Evolutionary conservation across 805 yeast genomes (phyloP).

Genomic region (Ogataea siamensis): DNA sequence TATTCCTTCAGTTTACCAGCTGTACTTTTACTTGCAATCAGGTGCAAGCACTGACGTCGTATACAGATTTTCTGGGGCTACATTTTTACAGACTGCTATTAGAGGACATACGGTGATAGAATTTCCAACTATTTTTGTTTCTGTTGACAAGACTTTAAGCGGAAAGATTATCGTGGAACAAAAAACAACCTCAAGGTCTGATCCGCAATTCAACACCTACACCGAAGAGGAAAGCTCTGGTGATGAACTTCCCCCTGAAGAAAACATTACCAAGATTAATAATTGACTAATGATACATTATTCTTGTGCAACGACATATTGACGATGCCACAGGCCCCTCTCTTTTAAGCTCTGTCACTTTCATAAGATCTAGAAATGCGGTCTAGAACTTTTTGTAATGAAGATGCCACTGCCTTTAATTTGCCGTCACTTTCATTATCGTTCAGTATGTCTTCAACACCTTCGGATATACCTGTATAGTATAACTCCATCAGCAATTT

Average conservation of each 20-base stretch:
- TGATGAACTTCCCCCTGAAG: slow-evolving; percentile 29
- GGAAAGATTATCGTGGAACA: slow-evolving; percentile 19
- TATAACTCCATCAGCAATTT: slow-evolving; percentile 54
- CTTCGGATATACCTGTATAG: slow-evolving; percentile 44
- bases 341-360: too few relatives aligned
- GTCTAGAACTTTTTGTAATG: slow-evolving; percentile 18
- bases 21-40: neutral
- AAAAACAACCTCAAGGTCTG: too few relatives aligned
- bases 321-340: too few relatives aligned
- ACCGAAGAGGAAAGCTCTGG: neutral
- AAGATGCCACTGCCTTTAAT: slow-evolving; percentile 17
- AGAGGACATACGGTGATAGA: slow-evolving; percentile 64
- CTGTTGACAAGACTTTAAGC: slow-evolving; percentile 28
- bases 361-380: too few relatives aligned
- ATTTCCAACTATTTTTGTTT: slow-evolving; percentile 66
- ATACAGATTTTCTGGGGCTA: slow-evolving; percentile 36
- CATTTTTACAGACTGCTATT: slow-evolving; percentile 48
- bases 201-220: too few relatives aligned
- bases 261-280: slow-evolving; percentile 2
- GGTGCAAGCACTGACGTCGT: slow-evolving; percentile 28
- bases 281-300: slow-evolving; percentile 6
- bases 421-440: slow-evolving; percentile 43
- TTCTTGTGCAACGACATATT: too few relatives aligned
- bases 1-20: too few relatives aligned
- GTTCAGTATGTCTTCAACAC: slow-evolving; percentile 49